Conservation (phyloP, 164 flowering plant species). For the Macadamia integrifolia region DNA sequence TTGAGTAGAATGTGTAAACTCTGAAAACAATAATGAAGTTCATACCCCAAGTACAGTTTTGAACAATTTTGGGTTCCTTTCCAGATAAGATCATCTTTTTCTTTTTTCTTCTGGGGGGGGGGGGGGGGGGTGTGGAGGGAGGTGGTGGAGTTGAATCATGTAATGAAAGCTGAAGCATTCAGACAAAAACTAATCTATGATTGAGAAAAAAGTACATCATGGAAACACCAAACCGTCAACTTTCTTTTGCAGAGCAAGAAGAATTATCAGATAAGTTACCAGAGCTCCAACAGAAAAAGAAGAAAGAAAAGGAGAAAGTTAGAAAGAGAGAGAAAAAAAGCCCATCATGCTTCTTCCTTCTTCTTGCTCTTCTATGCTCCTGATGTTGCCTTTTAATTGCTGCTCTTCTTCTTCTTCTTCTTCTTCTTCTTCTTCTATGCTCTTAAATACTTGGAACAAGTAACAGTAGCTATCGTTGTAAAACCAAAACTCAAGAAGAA, state of each 20-base stretch:
- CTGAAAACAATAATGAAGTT: not conserved
- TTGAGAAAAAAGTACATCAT: slow-evolving; percentile 10
- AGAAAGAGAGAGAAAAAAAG: not conserved
- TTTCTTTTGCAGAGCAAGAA: slow-evolving; percentile 15
- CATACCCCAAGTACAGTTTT: not conserved
- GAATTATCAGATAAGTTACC: slow-evolving; percentile 30
- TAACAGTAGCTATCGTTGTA: not conserved
- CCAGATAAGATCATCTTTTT: not conserved
- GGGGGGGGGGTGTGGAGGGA: not conserved
- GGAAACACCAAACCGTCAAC: slow-evolving; percentile 18
- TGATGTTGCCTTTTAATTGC: slow-evolving; percentile 5
- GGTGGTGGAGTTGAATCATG: slow-evolving; percentile 5
- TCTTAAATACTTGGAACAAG: slow-evolving; percentile 9
- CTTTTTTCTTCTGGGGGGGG: not conserved
- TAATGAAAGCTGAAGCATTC: slow-evolving; percentile 11
- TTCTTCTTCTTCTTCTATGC: not conserved
- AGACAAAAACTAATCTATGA: slow-evolving; percentile 4
- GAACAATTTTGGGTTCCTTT: not conserved
- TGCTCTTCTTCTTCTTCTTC: not conserved
- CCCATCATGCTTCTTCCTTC: not conserved
- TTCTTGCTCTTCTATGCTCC: slow-evolving; percentile 2
- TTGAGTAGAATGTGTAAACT: not conserved
- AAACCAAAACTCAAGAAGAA: slow-evolving; percentile 29
- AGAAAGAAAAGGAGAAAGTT: not conserved
- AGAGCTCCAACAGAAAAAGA: slow-evolving; percentile 17